phyloP scores from a whole-genome alignment of 257 asterid genomes.

The Echium plantagineum region DNA sequence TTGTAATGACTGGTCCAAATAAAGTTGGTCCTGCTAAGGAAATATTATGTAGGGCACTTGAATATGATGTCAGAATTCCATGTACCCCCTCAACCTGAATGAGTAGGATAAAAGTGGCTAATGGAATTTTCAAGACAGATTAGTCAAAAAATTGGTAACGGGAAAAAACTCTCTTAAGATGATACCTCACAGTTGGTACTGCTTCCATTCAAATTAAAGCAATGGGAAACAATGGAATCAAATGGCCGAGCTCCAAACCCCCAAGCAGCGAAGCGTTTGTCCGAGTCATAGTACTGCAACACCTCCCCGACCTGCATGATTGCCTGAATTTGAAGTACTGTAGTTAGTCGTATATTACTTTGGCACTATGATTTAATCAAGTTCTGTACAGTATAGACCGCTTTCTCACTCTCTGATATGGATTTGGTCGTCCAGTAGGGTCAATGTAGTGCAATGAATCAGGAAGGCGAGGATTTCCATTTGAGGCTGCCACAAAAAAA shows the following conservation, averaged over 20 bases:
- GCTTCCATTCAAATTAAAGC: conserved; percentile 95
- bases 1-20: conserved; percentile 79
- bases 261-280: conserved; percentile 90
- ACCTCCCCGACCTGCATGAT: conserved; percentile 85
- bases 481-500: conserved; percentile 70
- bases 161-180: neutral
- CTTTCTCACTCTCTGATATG: conserved; percentile 82
- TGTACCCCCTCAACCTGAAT: conserved; percentile 84
- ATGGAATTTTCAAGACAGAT: neutral
- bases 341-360: conserved; percentile 14
- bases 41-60: conserved; percentile 82
- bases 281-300: conserved; percentile 81
- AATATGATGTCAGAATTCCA: conserved; percentile 74
- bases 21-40: conserved; percentile 97
- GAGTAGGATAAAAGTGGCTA: conserved; percentile 9
- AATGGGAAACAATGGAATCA: conserved; percentile 97
- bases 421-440: conserved; percentile 81
- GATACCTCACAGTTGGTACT: conserved; percentile 70
- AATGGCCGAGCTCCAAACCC: conserved; percentile 99
- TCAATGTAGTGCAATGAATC: conserved; percentile 96
- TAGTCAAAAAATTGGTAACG: neutral
- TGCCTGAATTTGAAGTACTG: conserved; percentile 42
- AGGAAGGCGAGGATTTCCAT: conserved; percentile 94
- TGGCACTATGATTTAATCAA: conserved; percentile 7
- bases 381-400: conserved; percentile 11